Evolutionary conservation across 2,329 filamentous ascomycete species (phyloP).

Genomic region (Fusarium austroafricanum): DNA sequence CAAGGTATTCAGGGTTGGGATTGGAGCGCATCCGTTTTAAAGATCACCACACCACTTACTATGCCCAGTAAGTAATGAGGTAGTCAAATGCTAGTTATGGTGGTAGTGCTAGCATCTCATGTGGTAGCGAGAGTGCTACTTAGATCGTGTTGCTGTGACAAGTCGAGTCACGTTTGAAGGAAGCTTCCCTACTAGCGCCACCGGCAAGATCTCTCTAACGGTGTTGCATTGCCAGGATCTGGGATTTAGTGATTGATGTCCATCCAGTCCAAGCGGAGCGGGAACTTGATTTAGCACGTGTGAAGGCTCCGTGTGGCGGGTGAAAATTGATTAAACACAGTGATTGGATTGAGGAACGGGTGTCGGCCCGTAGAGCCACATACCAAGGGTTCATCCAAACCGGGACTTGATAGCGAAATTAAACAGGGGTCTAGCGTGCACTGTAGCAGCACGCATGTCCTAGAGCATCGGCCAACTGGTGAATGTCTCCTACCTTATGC

Average conservation of each 20-base stretch:
- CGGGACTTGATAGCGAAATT: conserved; percentile 37
- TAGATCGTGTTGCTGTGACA: conserved; percentile 15
- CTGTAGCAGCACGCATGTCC: background rate
- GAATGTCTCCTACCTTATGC: background rate
- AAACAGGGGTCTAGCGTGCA: conserved; percentile 26
- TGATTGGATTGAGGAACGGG: conserved; percentile 18
- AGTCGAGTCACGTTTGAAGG: conserved; percentile 12
- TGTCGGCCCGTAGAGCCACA: conserved; percentile 33
- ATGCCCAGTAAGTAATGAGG: background rate
- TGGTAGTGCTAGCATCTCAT: conserved; percentile 13
- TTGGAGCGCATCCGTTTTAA: conserved; percentile 34
- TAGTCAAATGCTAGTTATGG: background rate
- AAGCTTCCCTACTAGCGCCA: conserved; percentile 12
- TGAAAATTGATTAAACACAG: conserved; percentile 2
- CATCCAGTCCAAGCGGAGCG: conserved; percentile 1
- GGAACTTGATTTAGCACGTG: conserved; percentile 11
- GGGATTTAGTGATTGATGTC: background rate
- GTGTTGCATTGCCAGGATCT: conserved; percentile 30
- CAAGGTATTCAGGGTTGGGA: conserved; percentile 3
- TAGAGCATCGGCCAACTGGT: conserved; percentile 13
- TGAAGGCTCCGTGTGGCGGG: background rate
- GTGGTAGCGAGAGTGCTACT: conserved; percentile 3
- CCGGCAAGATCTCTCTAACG: conserved; percentile 35
- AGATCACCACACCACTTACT: conserved; percentile 12
- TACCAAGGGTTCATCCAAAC: conserved; percentile 17